phyloP scores from a whole-genome alignment of 169 alveolate genomes.

The Neospora caninum region DNA sequence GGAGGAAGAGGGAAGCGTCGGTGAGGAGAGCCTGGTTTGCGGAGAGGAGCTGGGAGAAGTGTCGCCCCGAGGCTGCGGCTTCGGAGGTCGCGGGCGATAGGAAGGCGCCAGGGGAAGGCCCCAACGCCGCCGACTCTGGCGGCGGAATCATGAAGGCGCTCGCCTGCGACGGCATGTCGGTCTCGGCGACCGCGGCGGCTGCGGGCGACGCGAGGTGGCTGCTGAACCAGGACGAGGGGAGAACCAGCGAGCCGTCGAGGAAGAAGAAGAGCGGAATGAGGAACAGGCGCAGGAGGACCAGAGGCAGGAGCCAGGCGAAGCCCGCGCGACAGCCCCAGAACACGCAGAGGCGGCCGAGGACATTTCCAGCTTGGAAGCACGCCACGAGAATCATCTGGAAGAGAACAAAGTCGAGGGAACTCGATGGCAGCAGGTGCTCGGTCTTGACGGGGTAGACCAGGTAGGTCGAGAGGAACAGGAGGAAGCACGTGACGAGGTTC shows the following conservation, averaged over 20 bases:
- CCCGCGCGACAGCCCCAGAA: conserved; percentile 47
- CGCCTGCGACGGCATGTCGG: background rate
- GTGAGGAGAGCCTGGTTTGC: background rate
- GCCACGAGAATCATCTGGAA: conserved; percentile 58
- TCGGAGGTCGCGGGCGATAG: background rate
- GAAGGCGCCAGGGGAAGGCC: background rate
- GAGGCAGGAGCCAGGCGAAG: conserved; percentile 47
- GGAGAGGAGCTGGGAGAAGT: background rate
- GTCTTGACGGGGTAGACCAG: conserved; percentile 45
- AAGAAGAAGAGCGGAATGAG: conserved; percentile 19
- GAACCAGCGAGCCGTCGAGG: background rate
- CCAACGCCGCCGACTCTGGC: background rate
- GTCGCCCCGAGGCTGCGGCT: background rate
- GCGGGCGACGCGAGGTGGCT: background rate
- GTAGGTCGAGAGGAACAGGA: conserved; percentile 45
- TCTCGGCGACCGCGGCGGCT: background rate
- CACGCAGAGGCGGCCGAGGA: conserved; percentile 51
- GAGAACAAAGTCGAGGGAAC: conserved; percentile 44
- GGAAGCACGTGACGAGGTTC: conserved; percentile 35
- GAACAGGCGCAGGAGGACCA: conserved; percentile 35
- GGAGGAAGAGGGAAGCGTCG: conserved; percentile 41
- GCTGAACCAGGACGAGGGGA: background rate
- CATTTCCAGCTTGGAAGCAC: conserved; percentile 46
- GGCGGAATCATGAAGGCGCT: background rate
- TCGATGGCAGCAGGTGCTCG: conserved; percentile 46